phyloP scores from a whole-genome alignment of 352 stramenopile genomes.

The Phytophthora fragariaefolia region DNA sequence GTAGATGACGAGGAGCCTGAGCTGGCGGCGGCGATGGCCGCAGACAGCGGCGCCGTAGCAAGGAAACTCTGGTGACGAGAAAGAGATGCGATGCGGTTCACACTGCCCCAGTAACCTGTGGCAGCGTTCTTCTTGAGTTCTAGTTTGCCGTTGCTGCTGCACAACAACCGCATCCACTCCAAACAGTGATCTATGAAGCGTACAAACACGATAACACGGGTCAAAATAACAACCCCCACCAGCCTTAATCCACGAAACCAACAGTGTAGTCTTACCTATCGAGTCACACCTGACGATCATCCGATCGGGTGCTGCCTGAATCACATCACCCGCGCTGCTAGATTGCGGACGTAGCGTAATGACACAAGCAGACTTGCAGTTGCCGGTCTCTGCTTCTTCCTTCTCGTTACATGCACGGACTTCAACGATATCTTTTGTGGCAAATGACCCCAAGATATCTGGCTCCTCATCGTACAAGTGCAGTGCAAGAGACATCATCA shows the following conservation, averaged over 20 bases:
- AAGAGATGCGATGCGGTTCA: conserved; percentile 86
- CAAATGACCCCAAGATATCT: conserved; percentile 83
- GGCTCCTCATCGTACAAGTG: conserved; percentile 90
- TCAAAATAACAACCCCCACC: background rate
- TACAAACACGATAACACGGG: conserved; percentile 7
- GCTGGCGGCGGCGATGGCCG: conserved; percentile 42
- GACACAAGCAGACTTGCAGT: conserved; percentile 64
- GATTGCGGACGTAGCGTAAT: conserved; percentile 49
- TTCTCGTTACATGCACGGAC: conserved; percentile 82
- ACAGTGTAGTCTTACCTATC: conserved; percentile 50
- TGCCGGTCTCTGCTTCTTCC: conserved; percentile 67
- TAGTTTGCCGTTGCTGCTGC: conserved; percentile 84
- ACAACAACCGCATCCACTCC: conserved; percentile 90
- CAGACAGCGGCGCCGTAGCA: conserved; percentile 59
- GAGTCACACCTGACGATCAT: conserved; percentile 86
- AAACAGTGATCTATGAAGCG: conserved; percentile 72
- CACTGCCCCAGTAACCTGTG: conserved; percentile 83
- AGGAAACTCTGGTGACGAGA: conserved; percentile 89
- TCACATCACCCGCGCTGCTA: conserved; percentile 16
- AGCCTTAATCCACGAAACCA: no score
- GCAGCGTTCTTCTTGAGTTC: conserved; percentile 91
- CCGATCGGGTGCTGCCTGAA: conserved; percentile 47
- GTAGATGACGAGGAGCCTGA: conserved; percentile 21
- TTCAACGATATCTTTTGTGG: conserved; percentile 81
- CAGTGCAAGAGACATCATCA: conserved; percentile 82